Evolutionary conservation across 169 alveolate species (phyloP).

Genomic region (Theileria parva): DNA sequence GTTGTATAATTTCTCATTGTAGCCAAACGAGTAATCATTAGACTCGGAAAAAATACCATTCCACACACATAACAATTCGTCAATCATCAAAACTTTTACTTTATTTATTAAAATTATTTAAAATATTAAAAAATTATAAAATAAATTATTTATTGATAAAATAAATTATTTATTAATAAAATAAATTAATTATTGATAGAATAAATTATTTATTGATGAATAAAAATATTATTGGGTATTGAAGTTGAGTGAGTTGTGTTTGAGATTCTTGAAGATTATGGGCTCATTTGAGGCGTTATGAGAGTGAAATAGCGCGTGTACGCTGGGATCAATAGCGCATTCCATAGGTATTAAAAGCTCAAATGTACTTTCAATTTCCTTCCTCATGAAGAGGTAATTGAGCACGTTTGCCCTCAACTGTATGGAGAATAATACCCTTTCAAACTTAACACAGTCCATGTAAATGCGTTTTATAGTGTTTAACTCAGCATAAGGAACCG

Average conservation of each 20-base stretch:
- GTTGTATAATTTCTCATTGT: slow-evolving; percentile 53
- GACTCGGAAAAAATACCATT: slow-evolving; percentile 60
- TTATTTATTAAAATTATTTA: too few relatives aligned
- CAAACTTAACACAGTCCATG: slow-evolving; percentile 67
- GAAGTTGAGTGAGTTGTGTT: background rate
- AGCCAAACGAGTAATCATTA: slow-evolving; percentile 31
- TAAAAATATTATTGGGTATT: too few relatives aligned
- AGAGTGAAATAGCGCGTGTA: slow-evolving; percentile 35
- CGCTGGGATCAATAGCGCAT: slow-evolving; percentile 47
- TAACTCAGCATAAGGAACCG: slow-evolving; percentile 11
- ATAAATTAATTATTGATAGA: too few relatives aligned
- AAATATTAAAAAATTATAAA: too few relatives aligned
- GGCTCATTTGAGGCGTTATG: background rate
- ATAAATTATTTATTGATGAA: too few relatives aligned
- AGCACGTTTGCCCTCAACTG: slow-evolving; percentile 42
- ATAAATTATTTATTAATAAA: too few relatives aligned
- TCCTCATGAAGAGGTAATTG: slow-evolving; percentile 44
- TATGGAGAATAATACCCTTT: slow-evolving; percentile 57
- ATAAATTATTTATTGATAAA: too few relatives aligned
- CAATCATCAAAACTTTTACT: too few relatives aligned
- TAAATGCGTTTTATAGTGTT: slow-evolving; percentile 58
- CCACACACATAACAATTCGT: slow-evolving; percentile 64
- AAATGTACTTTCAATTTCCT: slow-evolving; percentile 34
- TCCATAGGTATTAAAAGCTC: slow-evolving; percentile 66
- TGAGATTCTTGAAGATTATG: background rate